Conservation (phyloP, 139 green algal genomes). For the Coccomyxa sp. region DNA sequence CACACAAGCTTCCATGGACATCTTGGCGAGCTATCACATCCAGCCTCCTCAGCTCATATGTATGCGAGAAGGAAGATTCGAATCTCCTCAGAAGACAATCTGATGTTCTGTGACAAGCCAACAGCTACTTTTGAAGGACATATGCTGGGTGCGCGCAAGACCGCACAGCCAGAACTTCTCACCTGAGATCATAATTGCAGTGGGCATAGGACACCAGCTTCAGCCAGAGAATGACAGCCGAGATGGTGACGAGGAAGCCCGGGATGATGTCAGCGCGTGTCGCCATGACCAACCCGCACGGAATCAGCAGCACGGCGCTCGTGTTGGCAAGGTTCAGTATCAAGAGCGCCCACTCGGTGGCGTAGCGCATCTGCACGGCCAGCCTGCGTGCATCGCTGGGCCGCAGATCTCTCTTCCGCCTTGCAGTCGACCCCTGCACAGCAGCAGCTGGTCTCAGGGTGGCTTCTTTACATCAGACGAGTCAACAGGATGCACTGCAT, state of each 20-base stretch:
- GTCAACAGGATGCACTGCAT: neutral
- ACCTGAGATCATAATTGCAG: constrained; percentile 65
- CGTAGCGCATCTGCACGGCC: neutral
- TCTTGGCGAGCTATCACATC: no score
- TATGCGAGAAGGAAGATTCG: no score
- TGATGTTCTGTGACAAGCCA: no score
- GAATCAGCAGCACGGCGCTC: constrained; percentile 33
- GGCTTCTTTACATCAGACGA: neutral
- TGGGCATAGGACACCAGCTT: constrained; percentile 81
- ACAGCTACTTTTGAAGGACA: no score
- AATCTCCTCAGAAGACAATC: no score
- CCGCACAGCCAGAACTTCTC: neutral
- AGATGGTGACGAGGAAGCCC: constrained; percentile 51
- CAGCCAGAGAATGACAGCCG: constrained; percentile 57
- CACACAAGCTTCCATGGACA: no score
- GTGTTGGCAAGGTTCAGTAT: constrained; percentile 41
- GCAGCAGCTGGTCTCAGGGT: no score
- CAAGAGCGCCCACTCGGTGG: constrained; percentile 47
- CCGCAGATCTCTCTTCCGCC: constrained; percentile 14
- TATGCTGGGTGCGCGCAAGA: no score
- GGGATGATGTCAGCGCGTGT: constrained; percentile 44
- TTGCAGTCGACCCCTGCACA: constrained; percentile 13
- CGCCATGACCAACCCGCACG: constrained; percentile 41
- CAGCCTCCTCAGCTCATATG: no score
- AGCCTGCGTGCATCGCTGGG: neutral